Evolutionary conservation across 108 stramenopile species (phyloP).

Genomic region (Nitzschia sp.): DNA sequence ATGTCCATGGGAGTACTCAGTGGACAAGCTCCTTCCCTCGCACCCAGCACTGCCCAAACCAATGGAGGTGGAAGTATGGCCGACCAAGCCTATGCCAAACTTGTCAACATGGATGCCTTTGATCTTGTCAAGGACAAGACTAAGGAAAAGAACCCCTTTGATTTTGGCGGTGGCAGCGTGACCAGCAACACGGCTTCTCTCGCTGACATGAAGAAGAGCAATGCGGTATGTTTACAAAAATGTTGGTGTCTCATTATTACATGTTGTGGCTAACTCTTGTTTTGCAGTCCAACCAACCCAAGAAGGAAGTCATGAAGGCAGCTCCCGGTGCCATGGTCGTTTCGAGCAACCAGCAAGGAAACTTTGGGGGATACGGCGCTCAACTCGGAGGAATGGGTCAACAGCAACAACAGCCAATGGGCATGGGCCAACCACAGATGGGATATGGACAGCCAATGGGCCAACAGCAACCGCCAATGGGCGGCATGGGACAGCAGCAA

Average conservation of each 20-base stretch:
- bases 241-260: slow-evolving; percentile 34
- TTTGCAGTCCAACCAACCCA: slow-evolving; percentile 41
- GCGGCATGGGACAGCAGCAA: no score
- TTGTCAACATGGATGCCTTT: slow-evolving; percentile 62
- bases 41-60: slow-evolving; percentile 25
- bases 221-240: slow-evolving; percentile 17
- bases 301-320: slow-evolving; percentile 57
- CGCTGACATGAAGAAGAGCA: slow-evolving; percentile 69
- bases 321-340: slow-evolving; percentile 65
- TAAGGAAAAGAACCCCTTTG: slow-evolving; percentile 54
- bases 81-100: slow-evolving; percentile 64
- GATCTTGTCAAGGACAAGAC: slow-evolving; percentile 45
- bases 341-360: slow-evolving; percentile 59
- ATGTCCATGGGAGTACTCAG: slow-evolving; percentile 45
- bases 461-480: background rate
- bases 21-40: slow-evolving; percentile 35
- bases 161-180: slow-evolving; percentile 16
- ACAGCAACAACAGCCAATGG: slow-evolving; percentile 26
- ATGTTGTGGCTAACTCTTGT: slow-evolving; percentile 24
- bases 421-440: slow-evolving; percentile 39
- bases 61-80: slow-evolving; percentile 49
- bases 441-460: slow-evolving; percentile 28
- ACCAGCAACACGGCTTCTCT: slow-evolving; percentile 52
- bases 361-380: slow-evolving; percentile 57
- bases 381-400: slow-evolving; percentile 26